phyloP scores from a whole-genome alignment of 805 yeast species.

The Candida hungchunana region DNA sequence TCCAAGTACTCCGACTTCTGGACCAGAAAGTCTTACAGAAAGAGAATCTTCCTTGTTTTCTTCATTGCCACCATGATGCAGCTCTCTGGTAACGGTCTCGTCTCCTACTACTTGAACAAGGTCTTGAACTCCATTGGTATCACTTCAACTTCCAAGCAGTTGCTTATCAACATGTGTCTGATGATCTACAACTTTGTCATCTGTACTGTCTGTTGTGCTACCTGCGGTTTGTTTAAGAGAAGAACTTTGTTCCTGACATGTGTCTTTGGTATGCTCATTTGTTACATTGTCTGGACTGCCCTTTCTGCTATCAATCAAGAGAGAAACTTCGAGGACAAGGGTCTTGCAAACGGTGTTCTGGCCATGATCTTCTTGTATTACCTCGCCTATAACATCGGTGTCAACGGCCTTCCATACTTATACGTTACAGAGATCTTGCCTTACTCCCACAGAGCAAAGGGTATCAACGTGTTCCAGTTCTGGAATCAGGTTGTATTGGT shows the following conservation, averaged over 20 bases:
- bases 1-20: conserved; percentile 36
- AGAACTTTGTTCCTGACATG: conserved; percentile 35
- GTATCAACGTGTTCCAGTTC: conserved; percentile 16
- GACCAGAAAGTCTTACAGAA: conserved; percentile 32
- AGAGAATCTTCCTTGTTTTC: conserved; percentile 34
- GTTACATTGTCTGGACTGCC: conserved; percentile 39
- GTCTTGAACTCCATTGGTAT: conserved; percentile 53
- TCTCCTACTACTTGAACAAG: conserved; percentile 44
- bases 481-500: conserved; percentile 21
- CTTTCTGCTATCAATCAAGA: conserved; percentile 43
- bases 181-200: conserved; percentile 40
- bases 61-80: conserved; percentile 37
- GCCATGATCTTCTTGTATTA: conserved; percentile 47
- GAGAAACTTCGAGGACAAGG: conserved; percentile 34
- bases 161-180: conserved; percentile 45
- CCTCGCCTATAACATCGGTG: conserved; percentile 36
- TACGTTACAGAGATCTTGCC: conserved; percentile 41
- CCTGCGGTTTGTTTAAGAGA: conserved; percentile 28
- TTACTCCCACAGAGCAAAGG: conserved; percentile 29
- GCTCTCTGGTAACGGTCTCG: conserved; percentile 47
- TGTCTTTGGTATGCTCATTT: conserved; percentile 31
- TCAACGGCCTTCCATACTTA: conserved; percentile 41
- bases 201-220: conserved; percentile 26
- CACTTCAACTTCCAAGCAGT: conserved; percentile 38
- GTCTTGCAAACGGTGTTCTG: conserved; percentile 41